A percentile compares a stretch with the other conserved stretches of the same genome.
Conservation (phyloP, 2,329 filamentous ascomycete species). For the Aspergillus sp. region DNA sequence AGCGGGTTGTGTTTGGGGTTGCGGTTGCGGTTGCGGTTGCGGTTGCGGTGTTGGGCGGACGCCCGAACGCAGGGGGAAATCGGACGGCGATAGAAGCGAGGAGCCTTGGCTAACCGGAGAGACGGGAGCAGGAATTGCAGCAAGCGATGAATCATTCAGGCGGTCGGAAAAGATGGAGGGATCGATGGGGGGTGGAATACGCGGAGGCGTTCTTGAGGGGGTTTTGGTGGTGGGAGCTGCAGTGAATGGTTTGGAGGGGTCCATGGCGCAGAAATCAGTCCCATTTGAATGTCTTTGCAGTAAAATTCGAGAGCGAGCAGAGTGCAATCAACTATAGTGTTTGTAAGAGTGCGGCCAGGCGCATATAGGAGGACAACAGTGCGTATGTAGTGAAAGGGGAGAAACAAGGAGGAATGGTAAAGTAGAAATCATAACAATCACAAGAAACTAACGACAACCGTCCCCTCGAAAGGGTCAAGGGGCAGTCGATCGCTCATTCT, state of each 20-base stretch:
- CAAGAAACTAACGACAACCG: not conserved
- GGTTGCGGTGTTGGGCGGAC: slow-evolving; percentile 14
- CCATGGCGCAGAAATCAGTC: slow-evolving; percentile 28
- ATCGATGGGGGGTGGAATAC: slow-evolving; percentile 18
- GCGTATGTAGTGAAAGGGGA: slow-evolving; percentile 4
- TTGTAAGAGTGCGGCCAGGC: not conserved
- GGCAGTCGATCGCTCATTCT: slow-evolving; percentile 18
- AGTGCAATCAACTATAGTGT: not conserved
- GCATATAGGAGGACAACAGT: not conserved
- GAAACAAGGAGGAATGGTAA: slow-evolving; percentile 14
- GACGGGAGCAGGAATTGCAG: slow-evolving; percentile 24
- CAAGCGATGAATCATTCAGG: slow-evolving; percentile 30
- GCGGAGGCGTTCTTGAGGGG: slow-evolving; percentile 16
- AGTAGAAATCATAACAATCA: slow-evolving; percentile 8
- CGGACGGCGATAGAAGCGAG: slow-evolving; percentile 26
- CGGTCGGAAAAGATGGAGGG: slow-evolving; percentile 22
- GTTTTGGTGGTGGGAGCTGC: slow-evolving; percentile 18
- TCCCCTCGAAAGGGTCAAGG: slow-evolving; percentile 9
- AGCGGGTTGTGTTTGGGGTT: slow-evolving; percentile 11
- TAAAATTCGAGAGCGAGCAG: not conserved
- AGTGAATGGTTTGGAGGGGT: slow-evolving; percentile 29
- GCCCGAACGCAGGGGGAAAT: slow-evolving; percentile 22
- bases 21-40: no score
- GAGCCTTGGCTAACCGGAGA: slow-evolving; percentile 25
- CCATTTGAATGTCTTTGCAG: slow-evolving; percentile 14